A percentile compares a stretch with the other conserved stretches of the same genome.
These are phyloP conservation scores for Bertia moriformis DNA, from an alignment of 2,329 filamentous ascomycete species.

Conservation along the genomic window DNA sequence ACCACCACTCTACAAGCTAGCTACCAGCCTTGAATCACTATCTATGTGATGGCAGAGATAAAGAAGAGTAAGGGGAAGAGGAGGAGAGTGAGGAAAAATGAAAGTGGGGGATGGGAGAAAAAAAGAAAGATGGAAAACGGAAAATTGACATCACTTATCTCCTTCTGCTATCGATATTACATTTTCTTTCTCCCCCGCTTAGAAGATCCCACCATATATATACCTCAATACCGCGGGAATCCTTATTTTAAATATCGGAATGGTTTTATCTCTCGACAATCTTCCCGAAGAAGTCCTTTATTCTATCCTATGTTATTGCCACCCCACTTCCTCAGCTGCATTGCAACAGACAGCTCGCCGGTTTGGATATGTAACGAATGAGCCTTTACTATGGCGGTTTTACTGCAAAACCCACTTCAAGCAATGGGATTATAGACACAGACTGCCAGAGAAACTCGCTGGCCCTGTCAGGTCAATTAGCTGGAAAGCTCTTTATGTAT, in stretches of 20 bases:
- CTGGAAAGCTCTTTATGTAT: slow-evolving; percentile 26
- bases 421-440: slow-evolving; percentile 33
- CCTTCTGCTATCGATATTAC: no score
- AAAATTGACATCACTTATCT: no score
- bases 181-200: no score
- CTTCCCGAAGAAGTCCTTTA: slow-evolving; percentile 47
- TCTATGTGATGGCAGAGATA: no score
- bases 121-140: no score
- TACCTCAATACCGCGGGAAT: no score
- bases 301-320: slow-evolving; percentile 33
- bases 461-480: slow-evolving; percentile 23
- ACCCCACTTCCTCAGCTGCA: slow-evolving; percentile 27
- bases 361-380: slow-evolving; percentile 30
- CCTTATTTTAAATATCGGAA: slow-evolving; percentile 10
- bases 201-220: no score
- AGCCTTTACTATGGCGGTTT: slow-evolving; percentile 41
- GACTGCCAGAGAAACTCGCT: slow-evolving; percentile 20
- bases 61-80: no score
- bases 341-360: slow-evolving; percentile 30
- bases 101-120: no score
- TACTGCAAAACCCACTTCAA: slow-evolving; percentile 35
- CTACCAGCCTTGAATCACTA: no score
- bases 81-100: no score
- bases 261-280: slow-evolving; percentile 14
- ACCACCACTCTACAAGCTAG: no score